Conservation (phyloP, 2,329 filamentous ascomycete genomes). For the Fusarium brachygibbosum region DNA sequence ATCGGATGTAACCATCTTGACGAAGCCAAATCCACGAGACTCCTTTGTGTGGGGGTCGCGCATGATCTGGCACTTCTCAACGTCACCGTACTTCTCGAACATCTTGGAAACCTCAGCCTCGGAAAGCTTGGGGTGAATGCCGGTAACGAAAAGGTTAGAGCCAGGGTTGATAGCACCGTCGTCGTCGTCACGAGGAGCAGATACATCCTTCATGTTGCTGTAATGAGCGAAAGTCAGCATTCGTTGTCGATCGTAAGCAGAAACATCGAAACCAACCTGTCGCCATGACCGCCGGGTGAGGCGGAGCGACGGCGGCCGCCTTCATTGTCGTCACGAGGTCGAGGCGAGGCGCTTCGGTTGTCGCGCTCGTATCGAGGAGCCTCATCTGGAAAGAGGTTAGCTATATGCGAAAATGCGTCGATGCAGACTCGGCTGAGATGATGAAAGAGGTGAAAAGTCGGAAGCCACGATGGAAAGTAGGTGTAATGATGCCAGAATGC, state of each 20-base stretch:
- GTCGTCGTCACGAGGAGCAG: constrained; percentile 71
- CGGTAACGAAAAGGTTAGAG: constrained; percentile 98
- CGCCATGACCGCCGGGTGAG: constrained; percentile 67
- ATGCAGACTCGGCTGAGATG: background rate
- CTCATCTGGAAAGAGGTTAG: constrained; percentile 64
- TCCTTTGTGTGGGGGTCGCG: constrained; percentile 98
- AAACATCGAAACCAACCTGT: constrained; percentile 44
- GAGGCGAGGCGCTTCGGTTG: constrained; percentile 75
- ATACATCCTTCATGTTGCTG: constrained; percentile 67
- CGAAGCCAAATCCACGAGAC: constrained; percentile 98
- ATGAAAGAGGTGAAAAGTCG: background rate
- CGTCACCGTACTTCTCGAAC: constrained; percentile 98
- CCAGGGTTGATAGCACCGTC: constrained; percentile 90
- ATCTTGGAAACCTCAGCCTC: constrained; percentile 93
- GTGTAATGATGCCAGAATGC: constrained; percentile 10
- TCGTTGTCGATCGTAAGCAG: background rate
- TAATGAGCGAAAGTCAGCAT: constrained; percentile 21
- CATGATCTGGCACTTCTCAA: constrained; percentile 99
- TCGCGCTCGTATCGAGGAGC: constrained; percentile 75
- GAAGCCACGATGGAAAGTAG: background rate
- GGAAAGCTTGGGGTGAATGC: constrained; percentile 91
- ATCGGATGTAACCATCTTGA: constrained; percentile 97
- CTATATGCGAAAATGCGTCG: background rate
- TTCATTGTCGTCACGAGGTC: constrained; percentile 72
- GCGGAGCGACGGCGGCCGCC: constrained; percentile 72